Evolutionary conservation across 805 yeast species (phyloP).

Genomic region (Kluyveromyces nonfermentans): DNA sequence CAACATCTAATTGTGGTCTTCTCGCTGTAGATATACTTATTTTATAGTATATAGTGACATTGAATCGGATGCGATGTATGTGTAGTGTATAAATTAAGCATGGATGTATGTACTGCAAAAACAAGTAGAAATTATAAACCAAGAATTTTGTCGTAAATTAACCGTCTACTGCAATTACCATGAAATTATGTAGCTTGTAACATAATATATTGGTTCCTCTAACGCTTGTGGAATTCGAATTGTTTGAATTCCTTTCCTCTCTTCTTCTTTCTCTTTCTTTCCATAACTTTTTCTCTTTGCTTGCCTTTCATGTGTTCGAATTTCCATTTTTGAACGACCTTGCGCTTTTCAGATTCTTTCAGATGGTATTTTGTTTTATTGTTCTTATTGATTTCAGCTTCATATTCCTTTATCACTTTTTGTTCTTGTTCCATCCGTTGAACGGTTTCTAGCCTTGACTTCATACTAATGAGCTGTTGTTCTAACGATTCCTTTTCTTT

Average conservation of each 20-base stretch:
- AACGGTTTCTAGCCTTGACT: constrained; percentile 57
- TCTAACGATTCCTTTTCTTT: constrained; percentile 45
- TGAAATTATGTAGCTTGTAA: too few relatives aligned
- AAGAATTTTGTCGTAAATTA: too few relatives aligned
- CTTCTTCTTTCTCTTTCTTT: constrained; percentile 78
- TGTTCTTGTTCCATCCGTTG: constrained; percentile 68
- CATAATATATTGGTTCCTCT: not conserved
- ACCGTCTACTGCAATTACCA: too few relatives aligned
- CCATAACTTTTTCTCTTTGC: constrained; percentile 75
- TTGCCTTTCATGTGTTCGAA: constrained; percentile 62
- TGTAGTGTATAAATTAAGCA: too few relatives aligned
- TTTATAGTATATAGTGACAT: too few relatives aligned
- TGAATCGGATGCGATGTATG: too few relatives aligned
- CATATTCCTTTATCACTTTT: constrained; percentile 52
- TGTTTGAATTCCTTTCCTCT: constrained; percentile 68
- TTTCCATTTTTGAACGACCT: constrained; percentile 66
- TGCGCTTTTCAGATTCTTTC: constrained; percentile 62
- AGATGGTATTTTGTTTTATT: constrained; percentile 46
- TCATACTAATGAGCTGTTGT: constrained; percentile 50
- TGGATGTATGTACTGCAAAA: too few relatives aligned
- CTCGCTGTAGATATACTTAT: too few relatives aligned
- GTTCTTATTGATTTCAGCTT: constrained; percentile 42
- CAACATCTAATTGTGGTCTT: too few relatives aligned
- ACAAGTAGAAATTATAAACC: too few relatives aligned
- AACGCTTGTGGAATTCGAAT: constrained; percentile 33